phyloP scores from a whole-genome alignment of 805 yeast genomes.

The Lipomyces yamadae region DNA sequence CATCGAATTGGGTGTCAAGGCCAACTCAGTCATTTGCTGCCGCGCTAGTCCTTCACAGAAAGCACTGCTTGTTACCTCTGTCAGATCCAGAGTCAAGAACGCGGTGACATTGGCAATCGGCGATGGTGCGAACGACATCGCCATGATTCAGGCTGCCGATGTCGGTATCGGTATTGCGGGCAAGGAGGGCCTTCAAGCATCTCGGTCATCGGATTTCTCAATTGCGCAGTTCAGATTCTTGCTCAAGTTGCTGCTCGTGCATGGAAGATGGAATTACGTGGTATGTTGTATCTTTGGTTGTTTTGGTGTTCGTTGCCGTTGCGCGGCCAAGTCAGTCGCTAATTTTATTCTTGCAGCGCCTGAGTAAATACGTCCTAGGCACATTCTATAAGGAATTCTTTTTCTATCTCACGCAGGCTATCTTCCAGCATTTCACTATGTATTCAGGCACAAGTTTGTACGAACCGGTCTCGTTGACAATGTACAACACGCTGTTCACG shows the following conservation, averaged over 20 bases:
- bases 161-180: conserved; percentile 98
- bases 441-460: conserved; percentile 92
- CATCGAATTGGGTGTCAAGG: conserved; percentile 80
- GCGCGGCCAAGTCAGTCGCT: not conserved
- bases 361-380: conserved; percentile 86
- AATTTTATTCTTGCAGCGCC: conserved; percentile 51
- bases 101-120: conserved; percentile 95
- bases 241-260: conserved; percentile 81
- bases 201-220: conserved; percentile 91
- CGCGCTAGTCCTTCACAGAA: conserved; percentile 97
- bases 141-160: conserved; percentile 98
- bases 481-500: conserved; percentile 96
- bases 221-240: conserved; percentile 92
- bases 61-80: conserved; percentile 81
- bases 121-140: conserved; percentile 98
- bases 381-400: conserved; percentile 94
- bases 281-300: conserved; percentile 8
- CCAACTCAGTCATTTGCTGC: conserved; percentile 92
- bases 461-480: conserved; percentile 94
- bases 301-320: not conserved
- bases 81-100: conserved; percentile 68
- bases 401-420: conserved; percentile 85
- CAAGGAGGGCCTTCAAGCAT: conserved; percentile 95
- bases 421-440: conserved; percentile 82
- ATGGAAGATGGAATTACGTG: conserved; percentile 93